A percentile compares a stretch with the other conserved stretches of the same genome.
Evolutionary conservation across 2,329 filamentous ascomycete genomes (phyloP).

Genomic region (Aureobasidium sp.): DNA sequence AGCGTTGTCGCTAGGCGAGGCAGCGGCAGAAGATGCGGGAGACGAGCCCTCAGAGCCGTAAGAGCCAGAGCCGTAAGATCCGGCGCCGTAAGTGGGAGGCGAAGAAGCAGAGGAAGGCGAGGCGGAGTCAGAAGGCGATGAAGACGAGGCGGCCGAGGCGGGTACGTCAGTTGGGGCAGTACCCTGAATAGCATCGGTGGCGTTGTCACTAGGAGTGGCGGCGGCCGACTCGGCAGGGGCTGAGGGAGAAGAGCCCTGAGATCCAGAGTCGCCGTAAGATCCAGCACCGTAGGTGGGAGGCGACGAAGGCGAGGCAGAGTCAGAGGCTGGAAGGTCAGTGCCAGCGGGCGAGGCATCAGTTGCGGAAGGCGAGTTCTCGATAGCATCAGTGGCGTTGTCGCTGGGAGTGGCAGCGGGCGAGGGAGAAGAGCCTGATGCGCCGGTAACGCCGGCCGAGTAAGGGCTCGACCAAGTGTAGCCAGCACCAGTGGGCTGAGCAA

Average conservation of each 20-base stretch:
- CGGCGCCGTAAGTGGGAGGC: not conserved
- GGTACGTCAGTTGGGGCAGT: not conserved
- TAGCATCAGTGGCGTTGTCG: not conserved
- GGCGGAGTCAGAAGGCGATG: not conserved
- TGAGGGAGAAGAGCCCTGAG: not conserved
- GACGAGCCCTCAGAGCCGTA: not conserved
- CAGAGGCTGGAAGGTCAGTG: not conserved
- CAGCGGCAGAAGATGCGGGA: not conserved
- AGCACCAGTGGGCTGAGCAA: not conserved
- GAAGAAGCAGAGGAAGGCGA: no score
- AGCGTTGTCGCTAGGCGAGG: not conserved
- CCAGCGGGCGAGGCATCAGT: not conserved
- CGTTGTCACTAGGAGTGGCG: not conserved
- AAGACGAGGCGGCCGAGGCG: no score
- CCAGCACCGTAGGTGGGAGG: not conserved
- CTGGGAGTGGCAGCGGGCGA: not conserved
- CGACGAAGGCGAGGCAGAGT: no score
- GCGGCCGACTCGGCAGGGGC: conserved; percentile 7
- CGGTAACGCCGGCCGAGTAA: conserved; percentile 1
- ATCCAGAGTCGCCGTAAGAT: not conserved
- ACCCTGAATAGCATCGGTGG: not conserved
- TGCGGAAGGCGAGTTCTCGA: not conserved
- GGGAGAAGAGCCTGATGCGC: conserved; percentile 1
- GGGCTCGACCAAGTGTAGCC: not conserved
- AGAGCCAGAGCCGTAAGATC: no score